phyloP scores from a whole-genome alignment of 768 basidiomycete genomes.

The Glaciozyma antarctica region DNA sequence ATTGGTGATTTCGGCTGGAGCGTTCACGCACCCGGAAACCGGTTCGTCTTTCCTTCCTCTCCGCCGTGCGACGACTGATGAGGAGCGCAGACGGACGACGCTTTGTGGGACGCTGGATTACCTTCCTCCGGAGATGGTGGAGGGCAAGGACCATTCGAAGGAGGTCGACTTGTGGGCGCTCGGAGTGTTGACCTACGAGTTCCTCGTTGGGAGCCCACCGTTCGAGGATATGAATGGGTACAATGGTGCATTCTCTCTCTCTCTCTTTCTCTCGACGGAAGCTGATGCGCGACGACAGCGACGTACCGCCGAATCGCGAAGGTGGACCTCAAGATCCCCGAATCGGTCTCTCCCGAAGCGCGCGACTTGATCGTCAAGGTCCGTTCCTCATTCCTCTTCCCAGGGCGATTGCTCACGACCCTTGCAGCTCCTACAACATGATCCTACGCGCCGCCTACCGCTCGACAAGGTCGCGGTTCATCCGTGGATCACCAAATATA shows the following conservation, averaged over 20 bases:
- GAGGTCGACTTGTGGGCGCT: slow-evolving; percentile 94
- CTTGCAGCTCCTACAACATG: slow-evolving; percentile 62
- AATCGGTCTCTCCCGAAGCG: slow-evolving; percentile 53
- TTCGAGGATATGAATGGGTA: slow-evolving; percentile 79
- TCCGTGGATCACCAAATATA: slow-evolving; percentile 63
- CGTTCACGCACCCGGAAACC: slow-evolving; percentile 85
- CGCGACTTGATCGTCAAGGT: slow-evolving; percentile 58
- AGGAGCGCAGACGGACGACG: slow-evolving; percentile 53
- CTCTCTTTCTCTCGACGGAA: not conserved
- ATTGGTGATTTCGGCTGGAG: slow-evolving; percentile 99
- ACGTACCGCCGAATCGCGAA: slow-evolving; percentile 82
- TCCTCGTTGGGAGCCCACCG: slow-evolving; percentile 69
- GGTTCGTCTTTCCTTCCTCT: slow-evolving; percentile 36
- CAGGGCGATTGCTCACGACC: slow-evolving; percentile 40
- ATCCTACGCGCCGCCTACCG: slow-evolving; percentile 65
- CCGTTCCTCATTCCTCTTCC: slow-evolving; percentile 40
- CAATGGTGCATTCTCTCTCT: slow-evolving; percentile 47
- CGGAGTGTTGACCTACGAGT: slow-evolving; percentile 93
- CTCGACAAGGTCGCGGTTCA: slow-evolving; percentile 65
- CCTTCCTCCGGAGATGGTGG: slow-evolving; percentile 97
- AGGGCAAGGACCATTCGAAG: slow-evolving; percentile 76
- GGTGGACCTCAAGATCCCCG: slow-evolving; percentile 67
- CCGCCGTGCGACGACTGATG: not conserved
- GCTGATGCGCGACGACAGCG: slow-evolving; percentile 43
- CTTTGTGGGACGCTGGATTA: slow-evolving; percentile 95